Conservation (phyloP, 2,329 filamentous ascomycete genomes). For the Epichloe uncinata region DNA sequence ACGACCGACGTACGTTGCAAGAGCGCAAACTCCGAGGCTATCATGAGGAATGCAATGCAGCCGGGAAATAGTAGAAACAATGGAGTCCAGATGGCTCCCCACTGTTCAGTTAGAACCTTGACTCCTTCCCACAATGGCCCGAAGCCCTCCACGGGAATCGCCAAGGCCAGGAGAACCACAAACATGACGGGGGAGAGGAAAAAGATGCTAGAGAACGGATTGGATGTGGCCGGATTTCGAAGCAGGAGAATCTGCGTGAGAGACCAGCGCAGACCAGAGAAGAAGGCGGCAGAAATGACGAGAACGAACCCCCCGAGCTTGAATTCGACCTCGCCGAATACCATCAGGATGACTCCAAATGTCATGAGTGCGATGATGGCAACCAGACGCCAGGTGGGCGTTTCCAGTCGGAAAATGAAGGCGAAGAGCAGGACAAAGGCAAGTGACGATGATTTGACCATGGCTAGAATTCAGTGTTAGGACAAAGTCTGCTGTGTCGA, state of each 20-base stretch:
- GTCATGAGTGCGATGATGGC: slow-evolving; percentile 89
- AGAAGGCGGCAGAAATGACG: slow-evolving; percentile 86
- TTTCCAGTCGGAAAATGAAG: slow-evolving; percentile 84
- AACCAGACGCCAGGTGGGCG: slow-evolving; percentile 72
- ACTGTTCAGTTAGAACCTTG: slow-evolving; percentile 46
- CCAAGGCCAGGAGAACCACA: slow-evolving; percentile 61
- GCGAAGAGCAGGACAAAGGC: slow-evolving; percentile 93
- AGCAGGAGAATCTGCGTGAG: slow-evolving; percentile 93
- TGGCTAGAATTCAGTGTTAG: slow-evolving; percentile 39
- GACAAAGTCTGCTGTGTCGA: neutral
- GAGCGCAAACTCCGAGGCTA: slow-evolving; percentile 86
- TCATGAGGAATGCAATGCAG: slow-evolving; percentile 89
- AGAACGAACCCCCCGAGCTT: slow-evolving; percentile 75
- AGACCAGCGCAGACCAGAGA: slow-evolving; percentile 95
- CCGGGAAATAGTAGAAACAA: slow-evolving; percentile 80
- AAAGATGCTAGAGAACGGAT: slow-evolving; percentile 95
- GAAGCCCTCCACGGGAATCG: slow-evolving; percentile 76
- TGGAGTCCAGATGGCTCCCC: slow-evolving; percentile 53
- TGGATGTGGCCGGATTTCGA: slow-evolving; percentile 86
- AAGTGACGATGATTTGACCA: slow-evolving; percentile 92
- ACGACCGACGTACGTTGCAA: slow-evolving; percentile 92
- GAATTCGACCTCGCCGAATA: slow-evolving; percentile 87
- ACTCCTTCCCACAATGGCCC: slow-evolving; percentile 53
- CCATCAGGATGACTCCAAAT: slow-evolving; percentile 91
- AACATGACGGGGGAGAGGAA: slow-evolving; percentile 97